Conservation (phyloP, 2,329 filamentous ascomycete genomes). For the Botrytis porri region DNA sequence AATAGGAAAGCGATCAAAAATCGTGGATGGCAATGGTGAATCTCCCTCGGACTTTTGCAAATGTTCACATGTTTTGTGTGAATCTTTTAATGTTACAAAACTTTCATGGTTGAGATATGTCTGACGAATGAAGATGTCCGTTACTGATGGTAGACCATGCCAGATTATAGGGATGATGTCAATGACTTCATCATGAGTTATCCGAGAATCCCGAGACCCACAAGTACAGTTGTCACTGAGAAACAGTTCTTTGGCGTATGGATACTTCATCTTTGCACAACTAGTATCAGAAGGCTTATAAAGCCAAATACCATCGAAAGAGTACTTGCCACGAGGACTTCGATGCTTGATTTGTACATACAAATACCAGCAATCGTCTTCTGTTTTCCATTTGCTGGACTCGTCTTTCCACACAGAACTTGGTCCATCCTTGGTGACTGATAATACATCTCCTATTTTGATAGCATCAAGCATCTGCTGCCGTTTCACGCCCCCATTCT, state of each 20-base stretch:
- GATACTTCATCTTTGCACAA: slow-evolving; percentile 65
- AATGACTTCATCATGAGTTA: slow-evolving; percentile 55
- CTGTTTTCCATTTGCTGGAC: slow-evolving; percentile 42
- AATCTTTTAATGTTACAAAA: slow-evolving; percentile 56
- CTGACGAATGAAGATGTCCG: slow-evolving; percentile 66
- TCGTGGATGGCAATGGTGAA: slow-evolving; percentile 11
- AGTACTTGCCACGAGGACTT: slow-evolving; percentile 38
- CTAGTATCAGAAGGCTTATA: slow-evolving; percentile 70
- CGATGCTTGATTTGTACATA: slow-evolving; percentile 59
- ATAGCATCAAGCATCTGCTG: slow-evolving; percentile 49
- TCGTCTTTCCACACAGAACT: slow-evolving; percentile 56
- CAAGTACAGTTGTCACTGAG: slow-evolving; percentile 76
- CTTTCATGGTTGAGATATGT: slow-evolving; percentile 60
- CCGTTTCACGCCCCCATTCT: slow-evolving; percentile 13
- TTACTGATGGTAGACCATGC: slow-evolving; percentile 46
- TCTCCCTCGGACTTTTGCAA: slow-evolving; percentile 12
- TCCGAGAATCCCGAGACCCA: slow-evolving; percentile 36
- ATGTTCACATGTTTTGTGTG: slow-evolving; percentile 55
- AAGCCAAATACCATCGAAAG: slow-evolving; percentile 69
- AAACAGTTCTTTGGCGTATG: slow-evolving; percentile 70
- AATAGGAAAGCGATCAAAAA: slow-evolving; percentile 39
- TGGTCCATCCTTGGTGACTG: slow-evolving; percentile 44
- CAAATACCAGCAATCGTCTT: slow-evolving; percentile 63
- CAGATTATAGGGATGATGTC: slow-evolving; percentile 58
- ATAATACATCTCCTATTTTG: slow-evolving; percentile 49